phyloP scores from a whole-genome alignment of 768 basidiomycete species.

The Pleurotus pulmonarius region DNA sequence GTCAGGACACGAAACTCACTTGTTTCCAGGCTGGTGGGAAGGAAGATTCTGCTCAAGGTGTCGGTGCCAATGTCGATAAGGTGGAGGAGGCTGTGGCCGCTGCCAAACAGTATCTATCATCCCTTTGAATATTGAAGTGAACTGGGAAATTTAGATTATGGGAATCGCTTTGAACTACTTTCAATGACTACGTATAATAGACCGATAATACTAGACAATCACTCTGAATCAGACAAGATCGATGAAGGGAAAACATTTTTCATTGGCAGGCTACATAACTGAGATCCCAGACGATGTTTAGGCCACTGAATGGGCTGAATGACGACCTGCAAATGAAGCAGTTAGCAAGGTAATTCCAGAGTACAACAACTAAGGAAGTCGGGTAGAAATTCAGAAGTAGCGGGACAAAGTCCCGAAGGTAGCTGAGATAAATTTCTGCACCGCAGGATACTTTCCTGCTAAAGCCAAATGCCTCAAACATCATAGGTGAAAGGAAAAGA shows the following conservation, averaged over 20 bases:
- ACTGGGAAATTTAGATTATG: not conserved
- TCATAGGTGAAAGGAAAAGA: not conserved
- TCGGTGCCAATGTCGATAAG: constrained; percentile 64
- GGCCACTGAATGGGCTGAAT: too few relatives aligned
- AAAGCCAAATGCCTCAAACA: constrained; percentile 9
- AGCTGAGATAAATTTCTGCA: constrained; percentile 63
- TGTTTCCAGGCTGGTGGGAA: constrained; percentile 83
- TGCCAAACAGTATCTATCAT: constrained; percentile 41
- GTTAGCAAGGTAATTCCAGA: too few relatives aligned
- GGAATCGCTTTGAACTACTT: not conserved
- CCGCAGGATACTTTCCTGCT: constrained; percentile 29
- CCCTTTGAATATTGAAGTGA: not conserved
- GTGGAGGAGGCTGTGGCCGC: constrained; percentile 63
- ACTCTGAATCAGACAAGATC: too few relatives aligned
- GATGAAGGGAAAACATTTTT: too few relatives aligned
- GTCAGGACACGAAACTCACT: not conserved
- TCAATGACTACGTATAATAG: too few relatives aligned
- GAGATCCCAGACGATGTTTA: too few relatives aligned
- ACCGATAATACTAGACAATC: too few relatives aligned
- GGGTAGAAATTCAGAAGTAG: constrained; percentile 17
- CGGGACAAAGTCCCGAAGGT: constrained; percentile 44
- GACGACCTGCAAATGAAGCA: too few relatives aligned
- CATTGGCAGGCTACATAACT: too few relatives aligned
- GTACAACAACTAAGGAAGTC: too few relatives aligned
- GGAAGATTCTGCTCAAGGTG: constrained; percentile 87